Base-by-base conservation (phyloP, 148 eudicot genomes). In the Fagopyrum homotropicum region DNA sequence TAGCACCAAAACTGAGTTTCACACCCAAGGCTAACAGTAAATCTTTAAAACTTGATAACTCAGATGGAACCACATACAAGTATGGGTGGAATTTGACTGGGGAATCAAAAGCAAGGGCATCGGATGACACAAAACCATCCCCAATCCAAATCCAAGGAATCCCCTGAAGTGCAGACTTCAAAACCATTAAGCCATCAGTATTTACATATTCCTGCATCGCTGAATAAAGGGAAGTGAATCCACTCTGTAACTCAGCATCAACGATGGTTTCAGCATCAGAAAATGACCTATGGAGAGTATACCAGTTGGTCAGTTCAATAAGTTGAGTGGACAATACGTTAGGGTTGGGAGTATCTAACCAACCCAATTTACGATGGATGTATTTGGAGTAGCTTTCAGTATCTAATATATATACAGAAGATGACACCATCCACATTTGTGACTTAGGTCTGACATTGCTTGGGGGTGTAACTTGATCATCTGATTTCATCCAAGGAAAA, bases 81-180 rank as follows among this genome's bases (percentile, higher is more conserved):
- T 92, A 95, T 70, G 99, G 99, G 73, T 87, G 91, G 80, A 81
- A 95, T 79, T 95, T 95, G 81, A 95, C 92, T 55, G 99, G 99
- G 26, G 99, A 92, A 84, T 95, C 97, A 77, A 92, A 95, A 63
- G 99, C 99, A 77, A 95, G 97, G 73, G 89, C 86, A 82, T 82
- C 80, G 72, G 97, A 82, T 29, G 87, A 68, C 73, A 92, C 91
- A 83, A 95, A 95, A 72, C 92, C 97, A 86, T 95, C 99, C 71
- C 99, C 96, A 74, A 92, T 91, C 99, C 99, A 95, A 77, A 95
- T 90, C 92, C 96, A 95, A 63, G 88, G 79, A 82, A 90, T 83
- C 78, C 89, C 94, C 82, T 85, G 80, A 76, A 95, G 87, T 47
- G 87, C 80, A 79, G 94, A 84, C 76, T 82, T 89, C 44, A 95